Conservation (phyloP, 805 yeast species). For the Priceomyces medius region DNA sequence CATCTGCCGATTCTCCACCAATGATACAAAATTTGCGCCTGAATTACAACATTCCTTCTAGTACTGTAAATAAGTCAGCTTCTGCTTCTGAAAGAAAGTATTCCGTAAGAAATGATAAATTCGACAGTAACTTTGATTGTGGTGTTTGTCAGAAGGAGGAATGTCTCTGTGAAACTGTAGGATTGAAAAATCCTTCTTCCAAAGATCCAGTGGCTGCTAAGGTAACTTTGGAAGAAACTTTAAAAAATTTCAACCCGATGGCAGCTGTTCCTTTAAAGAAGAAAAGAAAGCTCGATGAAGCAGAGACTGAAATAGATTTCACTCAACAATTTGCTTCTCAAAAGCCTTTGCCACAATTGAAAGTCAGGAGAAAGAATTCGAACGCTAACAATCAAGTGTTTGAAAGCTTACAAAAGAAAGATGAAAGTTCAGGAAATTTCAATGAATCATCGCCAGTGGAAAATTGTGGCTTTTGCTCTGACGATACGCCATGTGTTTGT, state of each 20-base stretch:
- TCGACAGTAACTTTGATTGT: slow-evolving; percentile 44
- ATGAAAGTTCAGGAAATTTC: slow-evolving; percentile 21
- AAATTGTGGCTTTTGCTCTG: slow-evolving; percentile 92
- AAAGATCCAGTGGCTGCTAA: slow-evolving; percentile 9
- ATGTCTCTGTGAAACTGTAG: slow-evolving; percentile 61
- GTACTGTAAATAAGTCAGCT: slow-evolving; percentile 14
- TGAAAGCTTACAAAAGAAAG: slow-evolving; percentile 14
- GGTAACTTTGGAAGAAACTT: slow-evolving; percentile 27
- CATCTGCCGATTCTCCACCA: slow-evolving; percentile 50
- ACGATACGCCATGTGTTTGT: slow-evolving; percentile 89
- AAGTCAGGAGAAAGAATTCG: slow-evolving; percentile 21
- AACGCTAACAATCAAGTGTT: slow-evolving; percentile 7
- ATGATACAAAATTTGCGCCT: slow-evolving; percentile 6
- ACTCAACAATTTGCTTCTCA: slow-evolving; percentile 43
- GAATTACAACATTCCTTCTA: slow-evolving; percentile 4
- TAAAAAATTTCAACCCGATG: slow-evolving; percentile 53
- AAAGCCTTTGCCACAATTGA: slow-evolving; percentile 39
- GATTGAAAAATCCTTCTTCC: slow-evolving; percentile 31
- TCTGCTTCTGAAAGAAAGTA: slow-evolving; percentile 13
- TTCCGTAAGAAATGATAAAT: slow-evolving; percentile 1
- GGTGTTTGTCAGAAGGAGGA: slow-evolving; percentile 68
- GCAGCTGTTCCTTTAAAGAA: slow-evolving; percentile 61
- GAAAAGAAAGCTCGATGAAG: slow-evolving; percentile 13
- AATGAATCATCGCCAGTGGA: slow-evolving; percentile 56
- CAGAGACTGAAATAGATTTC: slow-evolving; percentile 51